Evolutionary conservation across 371 early-diverging fungal genomes (phyloP).

Genomic region (Mucor mucedo): DNA sequence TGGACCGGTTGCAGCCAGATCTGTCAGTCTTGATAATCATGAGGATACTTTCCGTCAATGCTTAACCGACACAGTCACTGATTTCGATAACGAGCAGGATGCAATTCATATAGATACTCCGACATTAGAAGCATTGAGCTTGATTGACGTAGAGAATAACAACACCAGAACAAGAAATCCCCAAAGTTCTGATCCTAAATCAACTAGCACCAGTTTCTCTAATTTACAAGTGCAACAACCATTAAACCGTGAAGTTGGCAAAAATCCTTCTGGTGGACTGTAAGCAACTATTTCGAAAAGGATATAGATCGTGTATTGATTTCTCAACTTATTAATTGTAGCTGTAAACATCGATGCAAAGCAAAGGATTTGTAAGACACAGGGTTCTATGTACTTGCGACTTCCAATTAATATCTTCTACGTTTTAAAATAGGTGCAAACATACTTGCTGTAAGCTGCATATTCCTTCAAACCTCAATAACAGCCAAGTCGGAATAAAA

Average conservation of each 20-base stretch:
- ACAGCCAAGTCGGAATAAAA: neutral
- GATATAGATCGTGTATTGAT: too few relatives aligned
- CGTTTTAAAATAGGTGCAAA: constrained; percentile 12
- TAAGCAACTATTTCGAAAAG: neutral
- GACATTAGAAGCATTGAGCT: too few relatives aligned
- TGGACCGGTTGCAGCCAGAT: neutral
- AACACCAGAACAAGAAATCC: too few relatives aligned
- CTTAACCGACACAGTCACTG: too few relatives aligned
- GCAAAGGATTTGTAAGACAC: constrained; percentile 36
- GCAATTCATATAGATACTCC: too few relatives aligned
- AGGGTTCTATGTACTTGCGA: neutral
- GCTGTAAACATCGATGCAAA: constrained; percentile 47
- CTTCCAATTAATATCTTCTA: neutral
- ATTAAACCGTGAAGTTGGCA: neutral
- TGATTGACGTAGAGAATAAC: too few relatives aligned
- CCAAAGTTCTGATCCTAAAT: too few relatives aligned
- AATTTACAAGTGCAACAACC: too few relatives aligned
- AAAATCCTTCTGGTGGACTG: neutral
- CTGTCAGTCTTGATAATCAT: too few relatives aligned
- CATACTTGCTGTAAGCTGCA: constrained; percentile 26
- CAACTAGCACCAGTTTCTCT: too few relatives aligned
- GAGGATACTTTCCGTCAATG: too few relatives aligned
- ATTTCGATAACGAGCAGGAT: too few relatives aligned
- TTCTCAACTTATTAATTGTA: constrained; percentile 4
- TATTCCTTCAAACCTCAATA: neutral